phyloP scores from a whole-genome alignment of 345 rosid genomes.

The Triadica sebifera region DNA sequence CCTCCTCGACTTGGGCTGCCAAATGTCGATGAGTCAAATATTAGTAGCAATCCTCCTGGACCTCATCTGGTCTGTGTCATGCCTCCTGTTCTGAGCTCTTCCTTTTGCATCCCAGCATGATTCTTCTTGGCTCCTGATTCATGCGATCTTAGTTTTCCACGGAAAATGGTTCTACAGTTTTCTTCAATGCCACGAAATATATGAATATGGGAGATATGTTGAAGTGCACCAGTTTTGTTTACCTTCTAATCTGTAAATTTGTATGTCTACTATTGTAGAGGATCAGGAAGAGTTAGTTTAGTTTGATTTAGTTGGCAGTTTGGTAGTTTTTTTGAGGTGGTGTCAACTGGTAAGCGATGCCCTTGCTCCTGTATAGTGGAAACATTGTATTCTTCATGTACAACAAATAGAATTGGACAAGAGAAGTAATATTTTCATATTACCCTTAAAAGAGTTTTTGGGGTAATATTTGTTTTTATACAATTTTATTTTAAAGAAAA shows the following conservation, averaged over 20 bases:
- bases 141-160: neutral
- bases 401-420: neutral
- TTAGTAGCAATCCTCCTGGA: constrained; percentile 64
- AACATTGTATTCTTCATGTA: constrained; percentile 12
- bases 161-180: neutral
- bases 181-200: neutral
- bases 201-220: neutral
- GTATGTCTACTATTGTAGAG: constrained; percentile 5
- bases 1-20: constrained; percentile 81
- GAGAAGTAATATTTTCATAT: neutral
- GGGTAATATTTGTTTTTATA: neutral
- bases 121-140: constrained; percentile 9
- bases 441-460: neutral
- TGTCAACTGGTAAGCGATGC: neutral
- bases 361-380: constrained; percentile 13
- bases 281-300: constrained; percentile 4
- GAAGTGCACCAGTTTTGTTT: neutral
- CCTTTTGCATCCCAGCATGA: constrained; percentile 71
- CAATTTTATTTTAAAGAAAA: neutral
- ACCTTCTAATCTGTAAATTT: constrained; percentile 18
- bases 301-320: constrained; percentile 8
- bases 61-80: constrained; percentile 87
- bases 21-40: constrained; percentile 55
- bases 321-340: neutral
- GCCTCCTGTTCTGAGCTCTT: constrained; percentile 86